Conservation (phyloP, 2,329 filamentous ascomycete genomes). For the Pseudogymnoascus sp. region DNA sequence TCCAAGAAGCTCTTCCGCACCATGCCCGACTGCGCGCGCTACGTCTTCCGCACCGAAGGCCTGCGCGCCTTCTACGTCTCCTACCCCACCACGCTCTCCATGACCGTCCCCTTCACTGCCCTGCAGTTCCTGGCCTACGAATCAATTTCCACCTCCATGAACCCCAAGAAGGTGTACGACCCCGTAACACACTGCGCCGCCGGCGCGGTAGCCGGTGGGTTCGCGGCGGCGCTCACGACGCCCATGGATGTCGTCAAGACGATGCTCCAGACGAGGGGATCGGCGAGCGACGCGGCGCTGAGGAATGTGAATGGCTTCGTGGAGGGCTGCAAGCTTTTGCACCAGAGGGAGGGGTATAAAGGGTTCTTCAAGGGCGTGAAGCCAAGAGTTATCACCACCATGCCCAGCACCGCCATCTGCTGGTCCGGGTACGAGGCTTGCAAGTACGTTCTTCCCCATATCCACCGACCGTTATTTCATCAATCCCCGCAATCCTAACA, state of each 20-base stretch:
- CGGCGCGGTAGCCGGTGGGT: constrained; percentile 83
- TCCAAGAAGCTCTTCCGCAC: constrained; percentile 81
- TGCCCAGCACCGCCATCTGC: constrained; percentile 99
- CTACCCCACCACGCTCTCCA: constrained; percentile 93
- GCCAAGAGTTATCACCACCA: constrained; percentile 87
- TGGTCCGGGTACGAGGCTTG: constrained; percentile 73
- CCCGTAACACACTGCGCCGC: constrained; percentile 89
- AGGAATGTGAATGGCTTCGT: constrained; percentile 27
- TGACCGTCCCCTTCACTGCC: constrained; percentile 97
- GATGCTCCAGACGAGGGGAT: constrained; percentile 85
- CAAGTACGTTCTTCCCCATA: constrained; percentile 42
- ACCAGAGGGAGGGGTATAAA: constrained; percentile 69
- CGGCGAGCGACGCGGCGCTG: constrained; percentile 67
- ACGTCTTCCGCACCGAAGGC: constrained; percentile 82
- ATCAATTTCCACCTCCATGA: constrained; percentile 88
- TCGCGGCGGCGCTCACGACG: constrained; percentile 88
- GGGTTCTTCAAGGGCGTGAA: constrained; percentile 93
- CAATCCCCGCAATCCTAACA: background rate
- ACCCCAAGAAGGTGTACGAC: constrained; percentile 77
- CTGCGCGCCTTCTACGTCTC: constrained; percentile 93
- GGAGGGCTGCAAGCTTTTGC: constrained; percentile 22
- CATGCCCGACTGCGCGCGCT: constrained; percentile 76
- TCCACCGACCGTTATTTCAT: background rate
- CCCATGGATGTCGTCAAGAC: constrained; percentile 99
- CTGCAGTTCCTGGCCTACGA: constrained; percentile 97